Conservation (phyloP, 1,284 basidiomycete species). For the Ceratobasidium sp. region DNA sequence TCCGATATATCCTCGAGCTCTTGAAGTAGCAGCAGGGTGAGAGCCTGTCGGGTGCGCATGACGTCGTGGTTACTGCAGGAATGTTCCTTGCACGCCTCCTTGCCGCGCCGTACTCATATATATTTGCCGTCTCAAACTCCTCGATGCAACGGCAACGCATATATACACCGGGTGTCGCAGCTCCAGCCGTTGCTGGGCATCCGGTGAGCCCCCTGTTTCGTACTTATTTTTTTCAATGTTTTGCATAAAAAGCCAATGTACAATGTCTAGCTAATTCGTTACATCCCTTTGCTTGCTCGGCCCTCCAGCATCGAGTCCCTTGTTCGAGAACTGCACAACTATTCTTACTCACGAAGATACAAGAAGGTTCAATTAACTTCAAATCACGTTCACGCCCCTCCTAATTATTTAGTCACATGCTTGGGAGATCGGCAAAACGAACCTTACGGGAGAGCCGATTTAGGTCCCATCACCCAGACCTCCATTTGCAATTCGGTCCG, state of each 20-base stretch:
- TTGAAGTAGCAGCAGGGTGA: not conserved
- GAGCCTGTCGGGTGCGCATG: not conserved
- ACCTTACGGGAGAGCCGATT: not conserved
- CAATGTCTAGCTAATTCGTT: no score
- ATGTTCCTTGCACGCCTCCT: not conserved
- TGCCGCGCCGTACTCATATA: not conserved
- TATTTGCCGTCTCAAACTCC: not conserved
- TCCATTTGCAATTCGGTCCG: no score
- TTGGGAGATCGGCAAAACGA: not conserved
- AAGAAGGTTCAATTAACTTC: not conserved
- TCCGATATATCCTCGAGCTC: not conserved
- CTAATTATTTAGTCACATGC: not conserved
- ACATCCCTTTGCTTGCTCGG: no score
- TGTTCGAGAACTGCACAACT: no score
- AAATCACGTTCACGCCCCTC: not conserved
- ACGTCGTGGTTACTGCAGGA: not conserved
- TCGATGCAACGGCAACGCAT: not conserved
- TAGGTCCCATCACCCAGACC: no score
- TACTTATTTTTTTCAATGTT: no score
- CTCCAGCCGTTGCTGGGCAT: no score
- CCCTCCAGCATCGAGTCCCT: no score
- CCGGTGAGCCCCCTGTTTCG: no score
- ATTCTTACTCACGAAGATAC: no score
- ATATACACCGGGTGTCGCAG: not conserved
- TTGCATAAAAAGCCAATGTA: no score